Conservation (phyloP, 768 basidiomycete species). For the Obba rivulosa region DNA sequence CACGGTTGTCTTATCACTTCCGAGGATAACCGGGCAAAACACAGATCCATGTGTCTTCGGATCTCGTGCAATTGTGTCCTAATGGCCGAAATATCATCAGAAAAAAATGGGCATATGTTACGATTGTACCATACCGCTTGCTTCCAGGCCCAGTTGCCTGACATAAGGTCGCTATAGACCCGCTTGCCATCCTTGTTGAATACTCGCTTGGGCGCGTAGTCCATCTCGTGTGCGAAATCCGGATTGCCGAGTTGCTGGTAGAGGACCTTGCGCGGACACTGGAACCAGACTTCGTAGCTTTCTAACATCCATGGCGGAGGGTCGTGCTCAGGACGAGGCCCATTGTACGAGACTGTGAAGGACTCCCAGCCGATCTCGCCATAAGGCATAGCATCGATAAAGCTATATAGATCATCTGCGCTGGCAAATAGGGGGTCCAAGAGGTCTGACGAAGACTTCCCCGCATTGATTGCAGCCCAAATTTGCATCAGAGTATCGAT, state of each 20-base stretch:
- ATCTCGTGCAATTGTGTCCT: neutral
- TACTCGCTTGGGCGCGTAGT: constrained; percentile 14
- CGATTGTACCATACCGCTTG: constrained; percentile 22
- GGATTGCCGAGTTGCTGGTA: constrained; percentile 14
- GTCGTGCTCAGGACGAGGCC: constrained; percentile 1
- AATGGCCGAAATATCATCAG: too few relatives aligned
- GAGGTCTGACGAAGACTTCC: too few relatives aligned
- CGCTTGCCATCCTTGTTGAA: constrained; percentile 5
- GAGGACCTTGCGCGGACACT: constrained; percentile 9
- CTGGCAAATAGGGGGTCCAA: constrained; percentile 23
- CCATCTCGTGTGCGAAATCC: constrained; percentile 15
- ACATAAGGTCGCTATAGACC: constrained; percentile 17
- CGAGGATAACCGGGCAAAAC: constrained; percentile 19
- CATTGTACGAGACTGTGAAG: constrained; percentile 25
- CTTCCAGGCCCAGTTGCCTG: constrained; percentile 23
- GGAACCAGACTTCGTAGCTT: constrained; percentile 20
- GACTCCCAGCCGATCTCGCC: constrained; percentile 33
- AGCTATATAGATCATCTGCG: constrained; percentile 25
- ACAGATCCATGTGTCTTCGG: neutral
- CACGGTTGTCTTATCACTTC: constrained; percentile 23
- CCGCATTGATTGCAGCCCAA: constrained; percentile 11
- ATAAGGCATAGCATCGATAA: constrained; percentile 30
- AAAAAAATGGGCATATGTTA: neutral
- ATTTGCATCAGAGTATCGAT: constrained; percentile 7
- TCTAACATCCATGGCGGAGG: constrained; percentile 22